phyloP scores from a whole-genome alignment of 140 eudicot species.

The Cichorium intybus region DNA sequence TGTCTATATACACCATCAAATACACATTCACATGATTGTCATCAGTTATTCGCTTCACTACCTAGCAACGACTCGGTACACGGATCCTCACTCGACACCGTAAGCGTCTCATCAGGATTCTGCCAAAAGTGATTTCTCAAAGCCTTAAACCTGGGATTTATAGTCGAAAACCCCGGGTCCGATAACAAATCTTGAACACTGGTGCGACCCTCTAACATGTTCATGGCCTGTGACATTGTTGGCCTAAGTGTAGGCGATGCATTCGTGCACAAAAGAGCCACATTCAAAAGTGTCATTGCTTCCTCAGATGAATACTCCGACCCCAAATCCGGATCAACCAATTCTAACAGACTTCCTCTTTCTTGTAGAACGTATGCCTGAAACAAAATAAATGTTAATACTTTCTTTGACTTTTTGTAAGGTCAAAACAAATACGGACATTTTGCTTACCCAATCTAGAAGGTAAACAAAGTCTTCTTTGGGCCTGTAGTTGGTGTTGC shows the following conservation, averaged over 20 bases:
- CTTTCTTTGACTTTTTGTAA: slow-evolving; percentile 9
- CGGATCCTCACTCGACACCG: slow-evolving; percentile 41
- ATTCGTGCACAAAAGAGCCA: slow-evolving; percentile 77
- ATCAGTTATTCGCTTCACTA: not conserved
- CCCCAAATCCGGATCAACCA: slow-evolving; percentile 82
- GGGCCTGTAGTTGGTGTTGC: slow-evolving; percentile 83
- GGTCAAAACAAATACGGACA: slow-evolving; percentile 7
- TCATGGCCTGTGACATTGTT: slow-evolving; percentile 75
- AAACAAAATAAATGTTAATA: not conserved
- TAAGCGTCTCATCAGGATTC: slow-evolving; percentile 44
- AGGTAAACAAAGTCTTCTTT: slow-evolving; percentile 74
- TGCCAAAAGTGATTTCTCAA: slow-evolving; percentile 84
- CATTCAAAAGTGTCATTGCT: slow-evolving; percentile 65
- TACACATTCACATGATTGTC: slow-evolving; percentile 20
- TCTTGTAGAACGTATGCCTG: slow-evolving; percentile 91
- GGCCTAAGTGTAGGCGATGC: slow-evolving; percentile 93
- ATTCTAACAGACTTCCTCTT: slow-evolving; percentile 63
- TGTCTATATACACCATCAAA: slow-evolving; percentile 21
- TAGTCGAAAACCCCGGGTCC: slow-evolving; percentile 67
- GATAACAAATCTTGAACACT: slow-evolving; percentile 65
- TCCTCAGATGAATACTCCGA: slow-evolving; percentile 66
- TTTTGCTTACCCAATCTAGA: slow-evolving; percentile 74
- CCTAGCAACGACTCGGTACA: slow-evolving; percentile 44
- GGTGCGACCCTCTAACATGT: slow-evolving; percentile 89
- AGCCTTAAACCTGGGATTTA: slow-evolving; percentile 51